Conservation (phyloP, 2,329 filamentous ascomycete species). For the Colletotrichum spaethianum region DNA sequence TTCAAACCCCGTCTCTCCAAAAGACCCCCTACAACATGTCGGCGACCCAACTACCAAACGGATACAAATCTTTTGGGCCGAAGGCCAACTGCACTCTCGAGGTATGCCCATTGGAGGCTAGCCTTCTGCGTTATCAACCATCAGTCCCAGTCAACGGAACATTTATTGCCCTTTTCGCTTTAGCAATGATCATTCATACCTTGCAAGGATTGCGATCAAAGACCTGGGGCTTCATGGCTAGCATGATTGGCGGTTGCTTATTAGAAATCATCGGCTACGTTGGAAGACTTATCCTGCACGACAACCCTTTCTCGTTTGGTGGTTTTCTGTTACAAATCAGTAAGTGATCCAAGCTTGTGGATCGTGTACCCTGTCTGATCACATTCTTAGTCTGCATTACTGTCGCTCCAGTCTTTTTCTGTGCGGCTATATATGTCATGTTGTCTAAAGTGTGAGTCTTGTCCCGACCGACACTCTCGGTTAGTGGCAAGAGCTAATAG, state of each 20-base stretch:
- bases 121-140: constrained; percentile 59
- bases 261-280: constrained; percentile 74
- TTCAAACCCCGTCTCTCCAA: not conserved
- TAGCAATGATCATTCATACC: constrained; percentile 60
- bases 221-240: constrained; percentile 59
- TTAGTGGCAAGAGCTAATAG: not conserved
- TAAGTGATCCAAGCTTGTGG: constrained; percentile 42
- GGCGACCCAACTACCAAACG: constrained; percentile 21
- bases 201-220: constrained; percentile 58
- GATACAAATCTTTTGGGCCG: constrained; percentile 55
- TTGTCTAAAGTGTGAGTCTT: constrained; percentile 38
- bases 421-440: constrained; percentile 49
- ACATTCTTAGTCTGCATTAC: constrained; percentile 52
- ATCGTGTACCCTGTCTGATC: not conserved
- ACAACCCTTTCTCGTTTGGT: constrained; percentile 69
- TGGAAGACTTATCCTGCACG: constrained; percentile 69
- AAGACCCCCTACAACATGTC: constrained; percentile 17
- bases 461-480: constrained; percentile 44
- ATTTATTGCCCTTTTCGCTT: constrained; percentile 57
- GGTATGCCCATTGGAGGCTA: constrained; percentile 58
- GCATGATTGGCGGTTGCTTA: constrained; percentile 68
- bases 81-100: constrained; percentile 61
- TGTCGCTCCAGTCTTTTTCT: constrained; percentile 47
- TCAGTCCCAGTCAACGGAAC: constrained; percentile 51
- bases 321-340: constrained; percentile 75